Base-by-base conservation (phyloP, 75 land plant species). In the Selaginella moellendorffii region DNA sequence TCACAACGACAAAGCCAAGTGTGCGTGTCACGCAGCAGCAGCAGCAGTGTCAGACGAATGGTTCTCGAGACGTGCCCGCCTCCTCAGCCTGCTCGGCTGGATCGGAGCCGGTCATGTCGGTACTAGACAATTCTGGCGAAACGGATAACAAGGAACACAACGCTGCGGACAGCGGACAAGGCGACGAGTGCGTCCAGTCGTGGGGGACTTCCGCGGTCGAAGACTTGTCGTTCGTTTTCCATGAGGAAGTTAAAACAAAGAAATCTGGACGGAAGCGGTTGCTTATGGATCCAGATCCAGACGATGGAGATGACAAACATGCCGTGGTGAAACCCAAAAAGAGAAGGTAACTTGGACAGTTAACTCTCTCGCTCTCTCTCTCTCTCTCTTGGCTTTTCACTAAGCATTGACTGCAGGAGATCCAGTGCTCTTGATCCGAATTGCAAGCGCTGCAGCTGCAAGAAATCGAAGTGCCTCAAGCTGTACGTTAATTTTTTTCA, bases 391-490 rank as follows among this genome's bases (percentile, higher is more conserved):
- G n/a, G 17, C 1, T 1, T 53, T 1, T 17, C 53, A 2, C 24
- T 26, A 12, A 23, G 23, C 30, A 27, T 12, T 61, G n/a, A n/a
- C 53, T 68, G 77, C 26, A 79, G 85, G 85, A 73, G 78, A 53
- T 80, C 68, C 29, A 95, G 84, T 25, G 61, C 59, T 36, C 26
- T 75, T 63, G 81, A 67, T 71, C 85, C 84, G 20, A 63, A 77
- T 20, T 95, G 91, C 80, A 86, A 83, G 74, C 78, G 85, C 26
- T 90, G 96, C 30, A 83, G 86, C 68, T 90, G 96, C 62, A 90
- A 90, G 67, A 90, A 80, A 29, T 90, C 96, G 31, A 90, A 83
- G 68, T 90, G 96, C 71, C 76, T 95, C 63, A 95, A 95, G 56
- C 79, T 95, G 99, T 95, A 69, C 80, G 96, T 78, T 1, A 30